Base-by-base conservation (phyloP, 78 protist genomes). In the Trichosphaerium sp. region DNA sequence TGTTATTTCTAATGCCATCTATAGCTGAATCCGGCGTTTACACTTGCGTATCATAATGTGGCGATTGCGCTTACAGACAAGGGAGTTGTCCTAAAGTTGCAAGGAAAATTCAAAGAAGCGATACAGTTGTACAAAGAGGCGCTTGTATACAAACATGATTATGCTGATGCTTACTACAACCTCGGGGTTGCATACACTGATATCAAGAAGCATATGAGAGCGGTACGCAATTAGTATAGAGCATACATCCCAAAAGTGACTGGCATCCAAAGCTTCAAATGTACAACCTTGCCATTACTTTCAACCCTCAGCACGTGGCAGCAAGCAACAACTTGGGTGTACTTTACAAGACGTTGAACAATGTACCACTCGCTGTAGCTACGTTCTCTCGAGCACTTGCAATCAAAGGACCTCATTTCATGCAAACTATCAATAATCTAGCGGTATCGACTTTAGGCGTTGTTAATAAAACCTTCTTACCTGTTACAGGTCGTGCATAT, bases 301-400 rank as follows among this genome's bases (percentile, higher is more conserved):
- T 77, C 32, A 65, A 59, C 6, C 77, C 85, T 1, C 59, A 47
- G 43, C 74, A 72, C 73, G 51, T 77, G 21, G 85, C 75, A 37
- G 87, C 88, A 14, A 51, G 43, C 58, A 78, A 78, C 76, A 87
- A 87, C 80, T 42, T 81, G 34, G 91, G 85, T 2, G 88, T 75
- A 0, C 4, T 83, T 21, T 71, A 44, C 63, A 63, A 76, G 55
- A 67, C 60, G 15, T 1, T 41, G 11, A 47, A 65, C 23, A 74
- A 61, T 26, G 37, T 74, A 26, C 83, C 74, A 7, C 51, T 41
- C 21, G 85, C 89, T 14, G n/a, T 84, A 12, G n/a, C n/a, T n/a
- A n/a, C 58, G 6, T 66, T 62, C 21, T 84, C 64, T 47, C 60
- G 37, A 25, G 11, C 21, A 3, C 88, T 88, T 23, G 21, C 81